Conservation (phyloP, 345 rosid genomes). For the Acer negundo region DNA sequence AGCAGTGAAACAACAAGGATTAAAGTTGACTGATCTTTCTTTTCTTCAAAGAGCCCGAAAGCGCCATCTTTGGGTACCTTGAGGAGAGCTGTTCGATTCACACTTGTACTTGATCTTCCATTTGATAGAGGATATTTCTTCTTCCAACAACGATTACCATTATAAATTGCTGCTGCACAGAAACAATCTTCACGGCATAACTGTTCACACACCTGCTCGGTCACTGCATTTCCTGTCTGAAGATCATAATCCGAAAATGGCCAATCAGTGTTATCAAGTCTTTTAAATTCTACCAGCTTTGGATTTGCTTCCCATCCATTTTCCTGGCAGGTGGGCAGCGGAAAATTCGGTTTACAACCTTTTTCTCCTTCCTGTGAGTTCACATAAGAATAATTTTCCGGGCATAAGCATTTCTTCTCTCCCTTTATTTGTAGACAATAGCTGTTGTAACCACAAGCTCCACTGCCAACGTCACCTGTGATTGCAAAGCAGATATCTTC, state of each 20-base stretch:
- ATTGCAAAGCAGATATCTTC: not conserved
- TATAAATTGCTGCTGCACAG: conserved; percentile 10
- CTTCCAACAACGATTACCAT: conserved; percentile 10
- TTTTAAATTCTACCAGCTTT: not conserved
- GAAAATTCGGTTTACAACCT: conserved; percentile 20
- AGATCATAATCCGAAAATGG: conserved; percentile 9
- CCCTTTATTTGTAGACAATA: not conserved
- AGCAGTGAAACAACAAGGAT: not conserved
- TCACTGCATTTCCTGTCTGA: not conserved
- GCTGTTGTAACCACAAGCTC: conserved; percentile 23
- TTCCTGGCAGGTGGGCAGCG: conserved; percentile 8
- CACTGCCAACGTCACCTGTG: not conserved
- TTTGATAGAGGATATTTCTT: conserved; percentile 21
- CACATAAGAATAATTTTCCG: not conserved
- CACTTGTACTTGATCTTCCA: not conserved
- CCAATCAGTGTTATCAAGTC: conserved; percentile 5
- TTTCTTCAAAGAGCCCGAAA: not conserved
- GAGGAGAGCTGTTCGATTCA: conserved; percentile 11
- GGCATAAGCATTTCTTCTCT: not conserved
- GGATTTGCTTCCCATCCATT: conserved; percentile 13
- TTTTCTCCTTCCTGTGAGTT: not conserved
- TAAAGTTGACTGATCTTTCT: conserved; percentile 6
- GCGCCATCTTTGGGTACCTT: conserved; percentile 7
- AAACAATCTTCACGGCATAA: conserved; percentile 2
- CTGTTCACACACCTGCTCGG: not conserved